These are phyloP conservation scores for Diaporthe vaccinii DNA, from an alignment of 2,329 filamentous ascomycete species.

Conservation along the genomic window DNA sequence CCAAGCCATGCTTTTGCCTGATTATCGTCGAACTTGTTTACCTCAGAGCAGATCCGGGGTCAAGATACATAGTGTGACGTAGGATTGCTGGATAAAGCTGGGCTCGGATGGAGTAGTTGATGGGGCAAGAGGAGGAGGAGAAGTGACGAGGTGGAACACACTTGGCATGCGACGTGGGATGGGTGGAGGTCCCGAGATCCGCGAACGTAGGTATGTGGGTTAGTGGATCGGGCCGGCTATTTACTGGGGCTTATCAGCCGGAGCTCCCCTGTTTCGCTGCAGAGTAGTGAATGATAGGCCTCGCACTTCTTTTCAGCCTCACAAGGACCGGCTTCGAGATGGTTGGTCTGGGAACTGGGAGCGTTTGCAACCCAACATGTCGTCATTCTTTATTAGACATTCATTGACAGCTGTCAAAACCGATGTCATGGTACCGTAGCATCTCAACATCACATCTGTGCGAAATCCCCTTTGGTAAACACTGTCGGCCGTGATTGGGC, in stretches of 20 bases:
- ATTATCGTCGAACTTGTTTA: not conserved
- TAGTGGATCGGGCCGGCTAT: conserved; percentile 29
- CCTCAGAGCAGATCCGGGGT: not conserved
- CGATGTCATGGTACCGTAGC: not conserved
- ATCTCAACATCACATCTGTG: conserved; percentile 2
- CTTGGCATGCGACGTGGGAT: conserved; percentile 15
- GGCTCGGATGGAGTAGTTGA: not conserved
- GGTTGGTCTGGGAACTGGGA: not conserved
- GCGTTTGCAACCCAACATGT: not conserved
- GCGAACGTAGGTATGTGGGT: not conserved
- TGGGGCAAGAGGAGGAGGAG: not conserved
- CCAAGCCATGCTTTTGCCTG: not conserved
- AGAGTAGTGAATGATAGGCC: too few relatives aligned
- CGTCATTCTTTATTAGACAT: not conserved
- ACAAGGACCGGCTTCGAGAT: not conserved
- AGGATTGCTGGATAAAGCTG: not conserved
- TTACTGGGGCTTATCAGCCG: conserved; percentile 29
- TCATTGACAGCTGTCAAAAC: not conserved
- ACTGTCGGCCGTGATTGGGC: not conserved
- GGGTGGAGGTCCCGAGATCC: conserved; percentile 26
- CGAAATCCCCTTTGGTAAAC: not conserved
- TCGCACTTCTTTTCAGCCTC: not conserved
- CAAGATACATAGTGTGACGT: not conserved
- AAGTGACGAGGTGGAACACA: not conserved
- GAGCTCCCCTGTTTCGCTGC: not conserved